phyloP scores from a whole-genome alignment of 2,329 filamentous ascomycete genomes.

The Trichoderma gracile region DNA sequence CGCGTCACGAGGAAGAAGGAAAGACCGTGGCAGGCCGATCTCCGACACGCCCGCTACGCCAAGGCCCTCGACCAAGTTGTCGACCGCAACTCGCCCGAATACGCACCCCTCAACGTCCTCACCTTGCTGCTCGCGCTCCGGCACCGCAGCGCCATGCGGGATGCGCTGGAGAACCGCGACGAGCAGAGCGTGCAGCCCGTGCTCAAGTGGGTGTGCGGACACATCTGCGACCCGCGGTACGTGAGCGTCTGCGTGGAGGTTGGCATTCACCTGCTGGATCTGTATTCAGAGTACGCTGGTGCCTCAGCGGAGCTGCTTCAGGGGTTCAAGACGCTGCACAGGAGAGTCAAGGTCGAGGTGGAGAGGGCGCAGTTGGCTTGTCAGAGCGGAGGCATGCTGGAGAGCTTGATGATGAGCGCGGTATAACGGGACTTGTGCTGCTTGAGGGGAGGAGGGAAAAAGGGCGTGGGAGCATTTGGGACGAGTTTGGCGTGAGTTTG shows the following conservation, averaged over 20 bases:
- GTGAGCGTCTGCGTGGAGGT: slow-evolving; percentile 81
- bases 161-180: slow-evolving; percentile 77
- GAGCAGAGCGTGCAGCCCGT: slow-evolving; percentile 80
- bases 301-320: slow-evolving; percentile 71
- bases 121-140: slow-evolving; percentile 81
- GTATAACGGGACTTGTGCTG: slow-evolving; percentile 25
- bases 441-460: background rate
- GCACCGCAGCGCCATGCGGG: slow-evolving; percentile 81
- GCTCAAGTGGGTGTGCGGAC: slow-evolving; percentile 76
- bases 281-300: slow-evolving; percentile 80
- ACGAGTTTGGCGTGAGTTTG: slow-evolving; percentile 20
- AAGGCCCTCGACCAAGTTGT: slow-evolving; percentile 80
- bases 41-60: slow-evolving; percentile 76
- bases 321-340: slow-evolving; percentile 67
- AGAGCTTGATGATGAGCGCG: slow-evolving; percentile 56
- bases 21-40: slow-evolving; percentile 75
- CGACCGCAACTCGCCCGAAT: slow-evolving; percentile 50
- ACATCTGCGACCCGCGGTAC: slow-evolving; percentile 81
- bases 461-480: slow-evolving; percentile 21
- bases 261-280: slow-evolving; percentile 76
- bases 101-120: slow-evolving; percentile 63
- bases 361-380: slow-evolving; percentile 82
- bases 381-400: slow-evolving; percentile 84
- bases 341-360: slow-evolving; percentile 72
- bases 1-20: slow-evolving; percentile 57